These are phyloP conservation scores for Arabis alpina DNA, from an alignment of 345 rosid species.

Conservation along the genomic window DNA sequence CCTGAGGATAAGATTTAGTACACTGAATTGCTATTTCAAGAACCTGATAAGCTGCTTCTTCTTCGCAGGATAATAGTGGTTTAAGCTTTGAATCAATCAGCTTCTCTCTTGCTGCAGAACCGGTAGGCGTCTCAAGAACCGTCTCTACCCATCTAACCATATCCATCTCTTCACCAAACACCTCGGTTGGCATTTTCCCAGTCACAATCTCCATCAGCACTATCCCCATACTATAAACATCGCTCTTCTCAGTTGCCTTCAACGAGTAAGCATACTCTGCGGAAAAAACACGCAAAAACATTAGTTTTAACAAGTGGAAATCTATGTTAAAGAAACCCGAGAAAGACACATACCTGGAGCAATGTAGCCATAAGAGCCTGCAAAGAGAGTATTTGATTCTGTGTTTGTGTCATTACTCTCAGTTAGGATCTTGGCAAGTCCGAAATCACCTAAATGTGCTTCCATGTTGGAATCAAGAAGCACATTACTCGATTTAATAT, in stretches of 20 bases:
- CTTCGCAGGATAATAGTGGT: slow-evolving; percentile 60
- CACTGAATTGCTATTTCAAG: slow-evolving; percentile 82
- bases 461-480: slow-evolving; percentile 82
- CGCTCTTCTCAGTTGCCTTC: slow-evolving; percentile 85
- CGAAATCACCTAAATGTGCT: slow-evolving; percentile 94
- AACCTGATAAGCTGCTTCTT: slow-evolving; percentile 64
- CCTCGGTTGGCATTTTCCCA: slow-evolving; percentile 80
- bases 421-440: slow-evolving; percentile 72
- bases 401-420: slow-evolving; percentile 64
- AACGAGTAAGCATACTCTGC: slow-evolving; percentile 85
- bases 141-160: slow-evolving; percentile 92
- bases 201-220: slow-evolving; percentile 90
- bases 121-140: slow-evolving; percentile 50
- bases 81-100: slow-evolving; percentile 65
- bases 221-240: slow-evolving; percentile 89
- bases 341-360: slow-evolving; percentile 73
- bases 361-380: slow-evolving; percentile 92
- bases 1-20: slow-evolving; percentile 70
- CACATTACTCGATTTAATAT: slow-evolving; percentile 87
- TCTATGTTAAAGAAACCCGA: neutral
- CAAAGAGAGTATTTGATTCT: slow-evolving; percentile 75
- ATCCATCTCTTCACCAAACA: slow-evolving; percentile 65
- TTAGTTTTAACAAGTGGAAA: slow-evolving; percentile 8
- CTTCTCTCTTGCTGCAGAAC: slow-evolving; percentile 48
- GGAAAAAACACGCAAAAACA: neutral